Evolutionary conservation across 306 rosid species (phyloP).

Genomic region (Quercus ilex): DNA sequence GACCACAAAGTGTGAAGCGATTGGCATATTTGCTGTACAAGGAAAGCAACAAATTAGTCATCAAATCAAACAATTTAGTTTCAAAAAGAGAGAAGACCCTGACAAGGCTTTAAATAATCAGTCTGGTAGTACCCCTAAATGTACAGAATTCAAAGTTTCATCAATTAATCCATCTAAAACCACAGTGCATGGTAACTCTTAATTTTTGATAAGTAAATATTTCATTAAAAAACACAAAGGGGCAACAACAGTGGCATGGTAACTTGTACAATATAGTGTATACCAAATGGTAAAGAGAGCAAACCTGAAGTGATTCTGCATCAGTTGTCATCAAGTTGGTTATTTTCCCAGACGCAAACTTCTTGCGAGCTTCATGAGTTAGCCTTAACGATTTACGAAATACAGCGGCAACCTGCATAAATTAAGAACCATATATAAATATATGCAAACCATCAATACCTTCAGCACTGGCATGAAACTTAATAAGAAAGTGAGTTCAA

Average conservation of each 20-base stretch:
- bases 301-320: constrained; percentile 88
- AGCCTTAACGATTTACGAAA: constrained; percentile 94
- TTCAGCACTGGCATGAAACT: constrained; percentile 15
- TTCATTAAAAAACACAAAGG: too few species aligned
- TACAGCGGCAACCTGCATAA: constrained; percentile 81
- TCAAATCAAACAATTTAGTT: neutral
- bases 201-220: too few species aligned
- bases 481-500: constrained; percentile 2
- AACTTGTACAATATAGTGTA: neutral
- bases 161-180: neutral
- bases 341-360: constrained; percentile 88
- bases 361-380: constrained; percentile 94
- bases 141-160: neutral
- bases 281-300: constrained; percentile 8
- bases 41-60: constrained; percentile 1
- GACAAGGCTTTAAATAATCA: neutral
- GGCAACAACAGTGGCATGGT: too few species aligned
- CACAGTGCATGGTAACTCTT: neutral
- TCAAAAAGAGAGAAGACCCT: neutral
- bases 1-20: constrained; percentile 89
- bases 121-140: neutral
- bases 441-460: constrained; percentile 15
- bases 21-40: constrained; percentile 67
- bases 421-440: neutral
- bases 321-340: constrained; percentile 98